Conservation (phyloP, 2,329 filamentous ascomycete species). For the Aspergillus calidoustus region DNA sequence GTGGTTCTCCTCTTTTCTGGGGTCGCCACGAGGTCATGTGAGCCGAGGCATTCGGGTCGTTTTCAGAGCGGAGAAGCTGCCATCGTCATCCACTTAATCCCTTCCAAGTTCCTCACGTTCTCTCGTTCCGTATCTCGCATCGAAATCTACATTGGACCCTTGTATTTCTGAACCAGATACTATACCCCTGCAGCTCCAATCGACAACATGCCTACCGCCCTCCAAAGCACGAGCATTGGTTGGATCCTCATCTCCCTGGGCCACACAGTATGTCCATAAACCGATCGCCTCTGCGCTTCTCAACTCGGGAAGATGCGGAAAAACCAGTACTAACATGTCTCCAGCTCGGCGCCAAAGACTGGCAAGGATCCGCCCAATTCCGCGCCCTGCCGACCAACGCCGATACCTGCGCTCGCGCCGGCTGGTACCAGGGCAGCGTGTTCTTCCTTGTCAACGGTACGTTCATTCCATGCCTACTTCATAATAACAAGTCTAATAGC, state of each 20-base stretch:
- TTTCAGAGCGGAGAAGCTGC: not conserved
- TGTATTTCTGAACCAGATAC: not conserved
- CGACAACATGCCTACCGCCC: constrained; percentile 18
- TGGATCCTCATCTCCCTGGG: constrained; percentile 26
- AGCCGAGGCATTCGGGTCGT: constrained; percentile 1
- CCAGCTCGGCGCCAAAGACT: constrained; percentile 24
- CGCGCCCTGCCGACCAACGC: constrained; percentile 27
- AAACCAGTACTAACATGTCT: too few relatives aligned
- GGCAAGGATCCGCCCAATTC: constrained; percentile 26
- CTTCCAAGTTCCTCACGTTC: not conserved
- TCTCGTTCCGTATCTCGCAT: too few relatives aligned
- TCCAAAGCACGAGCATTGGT: constrained; percentile 20
- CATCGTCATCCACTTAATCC: not conserved
- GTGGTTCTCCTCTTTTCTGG: not conserved
- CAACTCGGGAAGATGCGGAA: too few relatives aligned
- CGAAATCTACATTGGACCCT: not conserved
- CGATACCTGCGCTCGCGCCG: constrained; percentile 28
- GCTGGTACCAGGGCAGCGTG: constrained; percentile 34
- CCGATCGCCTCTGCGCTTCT: not conserved
- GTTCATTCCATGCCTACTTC: not conserved
- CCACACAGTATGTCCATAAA: constrained; percentile 21
- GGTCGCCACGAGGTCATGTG: not conserved
- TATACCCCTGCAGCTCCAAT: not conserved
- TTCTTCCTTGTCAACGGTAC: constrained; percentile 30
- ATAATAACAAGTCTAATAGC: too few relatives aligned